Conservation (phyloP, 257 asterid species). For the Dorcoceras hygrometricum region DNA sequence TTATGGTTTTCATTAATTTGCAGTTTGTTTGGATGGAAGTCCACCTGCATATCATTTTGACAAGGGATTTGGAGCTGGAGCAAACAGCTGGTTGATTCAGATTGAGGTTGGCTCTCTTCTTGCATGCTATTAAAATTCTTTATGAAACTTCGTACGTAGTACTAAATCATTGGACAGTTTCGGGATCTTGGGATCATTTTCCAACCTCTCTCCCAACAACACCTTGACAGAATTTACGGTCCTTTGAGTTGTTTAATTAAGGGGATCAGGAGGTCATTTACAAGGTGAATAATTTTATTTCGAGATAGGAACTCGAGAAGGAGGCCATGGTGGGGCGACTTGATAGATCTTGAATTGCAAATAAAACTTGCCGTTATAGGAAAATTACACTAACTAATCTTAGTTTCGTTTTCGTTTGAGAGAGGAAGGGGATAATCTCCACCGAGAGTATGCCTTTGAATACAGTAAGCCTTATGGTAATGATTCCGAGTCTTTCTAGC, state of each 20-base stretch:
- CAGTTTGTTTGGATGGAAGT: slow-evolving; percentile 83
- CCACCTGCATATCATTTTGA: slow-evolving; percentile 73
- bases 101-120: slow-evolving; percentile 44
- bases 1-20: background rate
- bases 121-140: background rate
- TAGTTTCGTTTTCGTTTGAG: no score
- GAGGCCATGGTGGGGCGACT: background rate
- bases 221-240: background rate
- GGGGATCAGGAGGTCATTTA: no score
- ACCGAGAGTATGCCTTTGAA: no score
- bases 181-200: background rate
- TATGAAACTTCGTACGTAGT: background rate
- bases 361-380: no score
- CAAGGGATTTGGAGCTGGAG: slow-evolving; percentile 54
- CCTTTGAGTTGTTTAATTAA: background rate
- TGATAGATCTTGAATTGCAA: background rate
- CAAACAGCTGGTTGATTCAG: slow-evolving; percentile 61
- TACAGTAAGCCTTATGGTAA: background rate
- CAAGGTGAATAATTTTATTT: background rate
- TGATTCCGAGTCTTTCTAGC: background rate
- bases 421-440: no score
- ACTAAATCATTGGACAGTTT: background rate
- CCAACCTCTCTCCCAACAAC: background rate
- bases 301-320: background rate
- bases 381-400: no score